Base-by-base conservation (phyloP, 306 rosid species). In the Canavalia ensiformis region DNA sequence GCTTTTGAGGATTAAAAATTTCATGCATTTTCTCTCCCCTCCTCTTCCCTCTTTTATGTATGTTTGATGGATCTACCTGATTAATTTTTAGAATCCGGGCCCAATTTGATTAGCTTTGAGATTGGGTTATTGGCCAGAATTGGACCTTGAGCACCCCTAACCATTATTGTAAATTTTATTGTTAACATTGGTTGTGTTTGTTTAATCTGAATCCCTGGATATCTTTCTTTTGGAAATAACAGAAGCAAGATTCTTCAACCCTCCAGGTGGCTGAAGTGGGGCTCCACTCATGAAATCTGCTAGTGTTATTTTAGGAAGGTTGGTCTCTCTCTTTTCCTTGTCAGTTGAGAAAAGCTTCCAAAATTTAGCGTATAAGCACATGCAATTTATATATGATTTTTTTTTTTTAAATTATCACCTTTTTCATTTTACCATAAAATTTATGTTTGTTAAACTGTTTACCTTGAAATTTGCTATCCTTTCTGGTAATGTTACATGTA, bases 261-360 rank as follows among this genome's bases (percentile, higher is more conserved):
- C 88, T 89, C 79, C 97, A 25, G 86, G 96, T 46, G 97, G 97
- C 81, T 91, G 92, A 78, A 87, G 74, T 76, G 98, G 80, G 81
- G 65, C 80, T 76, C 83, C 97, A 25, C 70, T 85, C 58, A 12
- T 90, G 80, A 92, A 93, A 82, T 92, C 97, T 83, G 90, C 99
- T 64, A 52, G 94, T 80, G 78, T 85, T 46, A 72, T 92, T 77
- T 85, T 93, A 42, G 68, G 88, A 69, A 92, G 98, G 99, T 92
- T 35, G 8, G 42, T 46, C 55, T 76, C 44, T 44, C 68, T 37
- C 76, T 29, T 56, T 74, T 52, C 62, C 12, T 33, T 46, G 35
- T 77, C 34, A 55, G 31, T 74, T 49, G 37, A 55, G 74, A 54
- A 70, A 45, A 39, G 10, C 54, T 56, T 13, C 77, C 30, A 50